Base-by-base conservation (phyloP, 2,329 filamentous ascomycete genomes). In the Aplosporella prunicola region DNA sequence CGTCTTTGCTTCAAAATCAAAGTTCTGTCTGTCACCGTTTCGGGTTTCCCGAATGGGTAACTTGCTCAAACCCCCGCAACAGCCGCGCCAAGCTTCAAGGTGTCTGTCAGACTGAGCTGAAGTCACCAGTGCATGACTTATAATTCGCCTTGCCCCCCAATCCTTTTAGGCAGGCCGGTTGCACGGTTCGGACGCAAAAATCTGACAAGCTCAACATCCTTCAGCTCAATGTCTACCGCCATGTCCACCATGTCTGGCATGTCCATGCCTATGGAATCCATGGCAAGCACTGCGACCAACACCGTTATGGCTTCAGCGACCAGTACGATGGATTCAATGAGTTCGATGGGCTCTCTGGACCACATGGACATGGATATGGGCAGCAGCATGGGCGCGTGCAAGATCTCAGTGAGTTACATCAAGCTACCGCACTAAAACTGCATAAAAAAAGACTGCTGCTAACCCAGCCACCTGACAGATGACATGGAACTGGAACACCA, bases 401-500 rank as follows among this genome's bases (percentile, higher is more conserved):
- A 59, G 42, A 63, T 62, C 44, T 60, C 61, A 36, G 61, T 62
- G 46, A 16, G 51, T 34, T n/a, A 17, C 15, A 16, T 33, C 16
- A 7, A 5, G 11, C n/a, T 16, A 49, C 51, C 16, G n/a, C 17
- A 11, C 16, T 9, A 4, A 11, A 23, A 15, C 3, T 35, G 3
- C 17, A n/a, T 13, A 20, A 13, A 22, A n/a, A 10, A n/a, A 14
- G 10, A 9, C 33, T 35, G 9, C 27, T 16, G 15, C 15, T 20
- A 5, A n/a, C n/a, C n/a, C n/a, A n/a, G n/a, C n/a, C n/a, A n/a
- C n/a, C 22, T 9, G 16, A 9, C 30, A 83, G 79, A 87, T 86
- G 82, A 65, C 84, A 26, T 85, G 81, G 80, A 87, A 86, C 58
- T 84, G 80, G 79, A 69, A 82, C 56, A 80, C 78, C 3, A 64